Base-by-base conservation (phyloP, 139 green algal species). In the Nannochloris sp. region DNA sequence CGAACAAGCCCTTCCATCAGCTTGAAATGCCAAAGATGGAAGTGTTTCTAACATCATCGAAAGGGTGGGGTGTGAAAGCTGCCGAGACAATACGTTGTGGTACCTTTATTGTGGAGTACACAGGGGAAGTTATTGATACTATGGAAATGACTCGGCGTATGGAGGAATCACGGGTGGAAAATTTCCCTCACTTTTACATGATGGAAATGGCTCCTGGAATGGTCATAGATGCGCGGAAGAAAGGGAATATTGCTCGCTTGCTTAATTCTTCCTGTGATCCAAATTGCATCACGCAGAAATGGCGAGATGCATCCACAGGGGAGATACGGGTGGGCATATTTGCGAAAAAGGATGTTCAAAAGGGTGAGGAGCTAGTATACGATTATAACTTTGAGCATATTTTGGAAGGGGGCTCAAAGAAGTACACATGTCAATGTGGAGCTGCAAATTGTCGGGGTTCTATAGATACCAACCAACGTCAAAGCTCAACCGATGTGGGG, bases 221-320 rank as follows among this genome's bases (percentile, higher is more conserved):
- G 44, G 85, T 89, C 69, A 90, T 95, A 40, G 88, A 95, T 54
- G 88, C 88, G 0, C 73, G 80, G 27, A 48, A 61, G 48, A 87
- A 86, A 59, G 87, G 87, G 62, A 93, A 85, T 69, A 18, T 83
- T 14, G 83, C 85, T 3, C 80, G 88, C 29, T 72, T 95, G 51
- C 75, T 95, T 49, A 95, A 95, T 80, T 83, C 67, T 69, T 87
- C 74, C 66, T 95, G 88, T 70, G 83, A 86, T 16, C 86, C 88
- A 31, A 95, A 95, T 69, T 93, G 86, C 71, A 81, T 89, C 75
- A 89, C 80, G 5, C 85, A 95, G 62, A 94, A 94, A 67, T 95
- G 88, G 88, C 81, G 69, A 63, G 84, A 85, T 49, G 76, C 76
- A 10, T 68, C 55, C 16, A 87, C 69, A 14, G 73, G 77, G 40